These are phyloP conservation scores for Anacardium occidentale DNA, from an alignment of 345 rosid genomes.

Conservation along the genomic window DNA sequence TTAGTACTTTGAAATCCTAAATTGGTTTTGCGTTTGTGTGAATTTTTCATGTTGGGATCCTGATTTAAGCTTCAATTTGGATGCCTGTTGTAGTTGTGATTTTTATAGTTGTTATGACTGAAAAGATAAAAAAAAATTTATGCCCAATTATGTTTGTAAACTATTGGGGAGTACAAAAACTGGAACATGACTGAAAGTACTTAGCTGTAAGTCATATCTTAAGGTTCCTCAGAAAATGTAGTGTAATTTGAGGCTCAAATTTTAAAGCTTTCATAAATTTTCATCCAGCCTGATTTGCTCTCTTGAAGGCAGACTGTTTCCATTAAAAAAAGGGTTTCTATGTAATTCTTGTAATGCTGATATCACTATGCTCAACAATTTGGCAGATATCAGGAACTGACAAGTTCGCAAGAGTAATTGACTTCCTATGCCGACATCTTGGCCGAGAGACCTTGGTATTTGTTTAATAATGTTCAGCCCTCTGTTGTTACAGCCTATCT, in stretches of 20 bases:
- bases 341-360: not conserved
- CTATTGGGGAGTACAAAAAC: not conserved
- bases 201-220: not conserved
- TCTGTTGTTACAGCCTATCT: not conserved
- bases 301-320: not conserved
- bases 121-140: not conserved
- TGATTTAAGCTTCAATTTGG: not conserved
- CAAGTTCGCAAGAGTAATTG: conserved; percentile 86
- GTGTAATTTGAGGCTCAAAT: not conserved
- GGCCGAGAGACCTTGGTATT: conserved; percentile 82
- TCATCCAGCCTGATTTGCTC: not conserved
- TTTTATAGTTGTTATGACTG: not conserved
- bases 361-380: conserved; percentile 9
- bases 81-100: not conserved
- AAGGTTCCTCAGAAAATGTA: not conserved
- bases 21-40: not conserved
- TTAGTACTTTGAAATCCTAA: not conserved
- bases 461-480: conserved; percentile 16
- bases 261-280: conserved; percentile 1
- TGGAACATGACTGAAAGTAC: not conserved
- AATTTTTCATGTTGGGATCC: not conserved
- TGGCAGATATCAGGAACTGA: conserved; percentile 65
- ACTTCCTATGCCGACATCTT: conserved; percentile 76
- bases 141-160: not conserved
- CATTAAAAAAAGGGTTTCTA: not conserved